Base-by-base conservation (phyloP, 75 land plant species). In the Azolla pinnata region DNA sequence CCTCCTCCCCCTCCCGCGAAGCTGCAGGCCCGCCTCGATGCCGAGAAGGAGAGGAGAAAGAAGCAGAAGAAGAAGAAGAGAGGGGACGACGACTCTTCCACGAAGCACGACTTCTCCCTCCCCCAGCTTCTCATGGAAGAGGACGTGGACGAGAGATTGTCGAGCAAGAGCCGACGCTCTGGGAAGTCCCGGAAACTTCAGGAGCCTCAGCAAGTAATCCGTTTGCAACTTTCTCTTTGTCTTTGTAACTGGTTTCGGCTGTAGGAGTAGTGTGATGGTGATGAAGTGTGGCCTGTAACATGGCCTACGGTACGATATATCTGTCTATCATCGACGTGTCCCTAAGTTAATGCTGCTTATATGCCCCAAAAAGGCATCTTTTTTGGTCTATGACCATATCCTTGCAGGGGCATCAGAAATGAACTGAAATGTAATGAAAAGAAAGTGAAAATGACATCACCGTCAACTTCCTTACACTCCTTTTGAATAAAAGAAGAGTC, bases 141-240 rank as follows among this genome's bases (percentile, higher is more conserved):
- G 17, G 31, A 51, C 16, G 65, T 53, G 30, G 72, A 56, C 16
- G 21, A 46, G 23, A 46, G 21, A 4, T 2, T 4, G 49, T 46
- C 44, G 20, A 53, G 48, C 47, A 40, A 54, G 27, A 62, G 54
- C 1, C 57, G 42, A 21, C 21, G 54, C 25, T 34, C 46, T 56
- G 30, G 56, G 0, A 62, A 63, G 30, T 29, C 27, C 19, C 67
- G 72, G 10, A 62, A 56, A 9, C 48, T 40, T 12, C 72, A 62
- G 56, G 67, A 69, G 19, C 46, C 20, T 19, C 66, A 69, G 12
- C 66, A 69, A 59, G 72, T 69, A 46, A 46, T 46, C 21, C 17
- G 21, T 38, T 38, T 38, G 7, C 42, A 38, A 7, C 7, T 14
- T 38, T 38, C 14, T 38, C 42, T 38, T 14, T 14, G 7, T 7